Conservation (phyloP, 495 filamentous ascomycete species). For the Hypoxylon rickii region DNA sequence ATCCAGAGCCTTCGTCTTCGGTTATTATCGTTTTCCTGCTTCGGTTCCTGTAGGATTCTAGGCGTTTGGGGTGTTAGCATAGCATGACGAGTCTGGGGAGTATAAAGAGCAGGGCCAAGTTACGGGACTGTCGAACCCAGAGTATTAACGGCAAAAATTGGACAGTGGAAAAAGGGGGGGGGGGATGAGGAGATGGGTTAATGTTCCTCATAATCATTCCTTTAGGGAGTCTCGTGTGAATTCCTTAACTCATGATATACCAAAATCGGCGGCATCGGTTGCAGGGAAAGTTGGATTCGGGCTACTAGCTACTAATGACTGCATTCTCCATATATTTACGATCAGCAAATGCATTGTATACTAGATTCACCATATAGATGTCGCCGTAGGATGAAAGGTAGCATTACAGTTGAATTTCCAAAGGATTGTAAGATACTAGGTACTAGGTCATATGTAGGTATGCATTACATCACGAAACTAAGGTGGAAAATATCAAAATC, state of each 20-base stretch:
- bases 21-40: slow-evolving; percentile 4
- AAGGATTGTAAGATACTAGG: too few relatives aligned
- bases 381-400: slow-evolving; percentile 15
- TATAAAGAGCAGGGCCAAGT: slow-evolving; percentile 14
- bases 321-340: slow-evolving; percentile 22
- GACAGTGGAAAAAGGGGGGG: too few relatives aligned
- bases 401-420: slow-evolving; percentile 2
- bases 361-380: slow-evolving; percentile 37
- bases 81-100: slow-evolving; percentile 24
- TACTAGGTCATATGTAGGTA: too few relatives aligned
- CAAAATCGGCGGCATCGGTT: too few relatives aligned
- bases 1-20: slow-evolving; percentile 1
- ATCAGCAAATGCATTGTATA: slow-evolving; percentile 27
- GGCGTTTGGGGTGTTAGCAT: slow-evolving; percentile 34
- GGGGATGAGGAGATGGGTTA: too few relatives aligned
- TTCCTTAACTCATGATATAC: too few relatives aligned
- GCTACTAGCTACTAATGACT: slow-evolving; percentile 24
- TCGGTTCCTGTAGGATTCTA: slow-evolving; percentile 7
- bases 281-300: slow-evolving; percentile 1
- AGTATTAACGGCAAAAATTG: too few relatives aligned
- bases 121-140: not conserved
- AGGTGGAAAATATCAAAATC: slow-evolving; percentile 2
- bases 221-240: too few relatives aligned
- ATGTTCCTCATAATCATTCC: too few relatives aligned
- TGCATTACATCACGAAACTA: slow-evolving; percentile 9